A percentile compares a stretch with the other conserved stretches of the same genome.
These are phyloP conservation scores for Venturia carpophila DNA, from an alignment of 2,329 filamentous ascomycete species.

Conservation along the genomic window DNA sequence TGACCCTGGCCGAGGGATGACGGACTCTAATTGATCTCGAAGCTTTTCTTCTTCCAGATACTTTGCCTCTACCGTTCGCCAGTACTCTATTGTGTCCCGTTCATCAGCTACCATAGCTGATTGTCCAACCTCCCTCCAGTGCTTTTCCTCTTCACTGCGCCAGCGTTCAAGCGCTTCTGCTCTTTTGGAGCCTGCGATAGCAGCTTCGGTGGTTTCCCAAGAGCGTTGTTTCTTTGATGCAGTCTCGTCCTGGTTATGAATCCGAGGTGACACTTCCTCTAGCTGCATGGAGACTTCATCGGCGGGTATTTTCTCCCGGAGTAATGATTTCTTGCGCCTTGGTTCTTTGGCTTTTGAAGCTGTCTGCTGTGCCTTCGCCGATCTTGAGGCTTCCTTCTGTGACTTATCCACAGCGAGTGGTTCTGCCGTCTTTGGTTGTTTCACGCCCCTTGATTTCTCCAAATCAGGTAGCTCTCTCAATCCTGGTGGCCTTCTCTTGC, in stretches of 20 bases:
- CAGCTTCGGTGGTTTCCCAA: background rate
- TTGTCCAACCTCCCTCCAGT: background rate
- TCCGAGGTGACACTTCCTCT: background rate
- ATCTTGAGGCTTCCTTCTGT: background rate
- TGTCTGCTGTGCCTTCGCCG: background rate
- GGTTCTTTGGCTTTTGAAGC: background rate
- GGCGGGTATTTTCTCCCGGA: background rate
- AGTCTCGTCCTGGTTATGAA: background rate
- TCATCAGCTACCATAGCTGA: background rate
- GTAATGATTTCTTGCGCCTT: background rate
- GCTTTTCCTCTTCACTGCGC: background rate
- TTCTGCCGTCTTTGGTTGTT: background rate
- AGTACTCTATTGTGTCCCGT: background rate
- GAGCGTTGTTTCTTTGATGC: background rate
- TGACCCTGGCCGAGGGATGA: background rate
- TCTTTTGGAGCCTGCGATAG: background rate
- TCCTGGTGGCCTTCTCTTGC: background rate
- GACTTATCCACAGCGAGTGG: background rate
- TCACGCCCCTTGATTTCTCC: background rate
- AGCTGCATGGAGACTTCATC: background rate
- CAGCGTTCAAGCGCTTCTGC: background rate
- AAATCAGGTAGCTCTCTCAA: constrained; percentile 1
- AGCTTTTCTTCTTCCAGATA: background rate
- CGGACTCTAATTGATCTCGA: background rate
- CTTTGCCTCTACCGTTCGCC: background rate